phyloP scores from a whole-genome alignment of 106 monocot genomes.

The Allium fistulosum region DNA sequence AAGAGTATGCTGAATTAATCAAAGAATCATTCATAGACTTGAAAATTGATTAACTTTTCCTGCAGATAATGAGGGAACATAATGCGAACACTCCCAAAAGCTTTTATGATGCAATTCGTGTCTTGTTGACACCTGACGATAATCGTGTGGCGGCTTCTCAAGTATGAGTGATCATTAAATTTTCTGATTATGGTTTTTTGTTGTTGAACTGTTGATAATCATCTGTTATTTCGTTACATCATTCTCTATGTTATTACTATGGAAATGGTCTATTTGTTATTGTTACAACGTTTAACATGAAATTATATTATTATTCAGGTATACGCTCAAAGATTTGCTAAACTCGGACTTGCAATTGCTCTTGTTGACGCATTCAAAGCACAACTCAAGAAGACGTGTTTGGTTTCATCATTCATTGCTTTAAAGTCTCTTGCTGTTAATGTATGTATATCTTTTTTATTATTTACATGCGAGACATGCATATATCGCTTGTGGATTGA shows the following conservation, averaged over 20 bases:
- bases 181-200: not conserved
- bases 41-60: conserved; percentile 63
- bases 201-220: not conserved
- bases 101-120: conserved; percentile 75
- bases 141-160: conserved; percentile 85
- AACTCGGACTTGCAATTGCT: conserved; percentile 71
- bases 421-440: conserved; percentile 85
- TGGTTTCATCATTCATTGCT: conserved; percentile 67
- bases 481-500: too few species aligned
- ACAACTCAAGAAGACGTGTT: conserved; percentile 23
- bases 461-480: conserved; percentile 6
- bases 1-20: too few species aligned
- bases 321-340: conserved; percentile 79
- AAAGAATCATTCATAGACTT: conserved; percentile 85
- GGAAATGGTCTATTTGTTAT: not conserved
- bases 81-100: conserved; percentile 27
- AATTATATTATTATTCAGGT: conserved; percentile 54
- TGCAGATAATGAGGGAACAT: conserved; percentile 38
- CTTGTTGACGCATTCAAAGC: conserved; percentile 59
- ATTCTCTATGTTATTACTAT: too few species aligned
- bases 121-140: conserved; percentile 93
- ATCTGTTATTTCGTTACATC: too few species aligned
- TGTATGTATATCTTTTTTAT: too few species aligned
- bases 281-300: too few species aligned
- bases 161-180: conserved; percentile 28